Percentiles rank a stretch among this genome's conserved stretches.
Evolutionary conservation across 345 rosid genomes (phyloP).

Genomic region (Anastatica hierochuntica): DNA sequence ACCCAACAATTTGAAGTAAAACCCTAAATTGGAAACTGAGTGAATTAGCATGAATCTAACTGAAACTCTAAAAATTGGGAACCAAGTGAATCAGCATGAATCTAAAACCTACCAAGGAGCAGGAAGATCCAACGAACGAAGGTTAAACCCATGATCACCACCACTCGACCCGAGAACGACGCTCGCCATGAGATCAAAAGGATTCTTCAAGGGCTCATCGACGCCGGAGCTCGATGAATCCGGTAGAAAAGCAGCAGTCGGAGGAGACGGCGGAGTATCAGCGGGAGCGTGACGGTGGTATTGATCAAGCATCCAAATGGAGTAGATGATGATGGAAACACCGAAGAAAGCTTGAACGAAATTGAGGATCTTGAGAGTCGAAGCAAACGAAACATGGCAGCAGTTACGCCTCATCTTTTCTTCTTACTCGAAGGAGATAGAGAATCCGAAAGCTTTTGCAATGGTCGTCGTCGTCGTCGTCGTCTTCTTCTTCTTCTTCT

Average conservation of each 20-base stretch:
- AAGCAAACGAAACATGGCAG: slow-evolving; percentile 57
- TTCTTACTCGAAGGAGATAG: too few relatives aligned
- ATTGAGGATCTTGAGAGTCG: slow-evolving; percentile 53
- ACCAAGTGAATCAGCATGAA: background rate
- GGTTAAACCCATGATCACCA: slow-evolving; percentile 33
- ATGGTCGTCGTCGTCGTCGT: too few relatives aligned
- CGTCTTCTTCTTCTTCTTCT: background rate
- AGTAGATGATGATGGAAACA: slow-evolving; percentile 55
- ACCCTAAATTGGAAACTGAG: too few relatives aligned
- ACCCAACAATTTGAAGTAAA: too few relatives aligned
- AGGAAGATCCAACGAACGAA: slow-evolving; percentile 57
- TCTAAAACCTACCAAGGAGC: slow-evolving; percentile 55
- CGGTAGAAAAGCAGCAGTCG: slow-evolving; percentile 3
- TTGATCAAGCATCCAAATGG: slow-evolving; percentile 79
- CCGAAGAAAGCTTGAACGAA: slow-evolving; percentile 64
- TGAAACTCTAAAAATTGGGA: background rate
- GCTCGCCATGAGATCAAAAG: slow-evolving; percentile 23
- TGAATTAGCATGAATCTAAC: too few relatives aligned
- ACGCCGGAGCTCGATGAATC: slow-evolving; percentile 16
- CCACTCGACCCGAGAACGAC: slow-evolving; percentile 28
- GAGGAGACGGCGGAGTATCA: slow-evolving; percentile 16
- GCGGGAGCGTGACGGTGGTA: slow-evolving; percentile 48
- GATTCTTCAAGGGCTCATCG: slow-evolving; percentile 19
- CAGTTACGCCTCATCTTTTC: slow-evolving; percentile 53
- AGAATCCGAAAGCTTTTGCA: too few relatives aligned